Evolutionary conservation across 2,329 filamentous ascomycete genomes (phyloP), one percentile per base, ranked within the genome.

Genomic region (Xylariaceae sp.): DNA sequence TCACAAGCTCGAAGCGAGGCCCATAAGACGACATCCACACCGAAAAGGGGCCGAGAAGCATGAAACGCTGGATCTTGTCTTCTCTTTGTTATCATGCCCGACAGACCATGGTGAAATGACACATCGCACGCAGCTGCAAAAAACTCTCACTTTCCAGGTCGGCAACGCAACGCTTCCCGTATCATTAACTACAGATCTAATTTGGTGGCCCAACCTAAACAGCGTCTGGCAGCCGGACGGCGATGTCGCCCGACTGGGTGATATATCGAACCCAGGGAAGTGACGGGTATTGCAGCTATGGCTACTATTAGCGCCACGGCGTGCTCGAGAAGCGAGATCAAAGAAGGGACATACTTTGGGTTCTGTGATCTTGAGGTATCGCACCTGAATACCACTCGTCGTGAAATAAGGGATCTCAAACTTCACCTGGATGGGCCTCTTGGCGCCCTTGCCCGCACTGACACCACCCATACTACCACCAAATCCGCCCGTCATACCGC

Each of bases 401-500:
- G 94, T 99, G 69, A 99, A 99, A 73, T 99, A 99, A n/a, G 94
- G 94, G 66, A 99, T 99, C 76, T 99, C 94, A 68, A 99, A 99
- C 75, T 99, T 99, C 75, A 99, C 94, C 70, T 91, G 92, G 64
- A 99, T 99, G 1, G 94, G 94, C 60, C 94, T 78, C 79, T 97
- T 99, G 49, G 82, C 81, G 17, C 89, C 89, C 75, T 97, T 97
- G 51, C 83, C 85, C 17, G 83, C 79, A n/a, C 81, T 84, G 27
- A 94, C 82, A 57, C 92, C 92, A 51, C 92, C 92, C 91, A 96
- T 96, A 67, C 90, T 96, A 17, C 92, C 92, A 55, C 92, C 92
- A 63, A 96, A 96, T 1, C 92, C 92, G 63, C 92, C 92, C 59
- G 92, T 97, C 92, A 97, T 97, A 57, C 92, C 92, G 55, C 92